Evolutionary conservation across 2,329 filamentous ascomycete species (phyloP).

Genomic region (Mollisia scopiformis): DNA sequence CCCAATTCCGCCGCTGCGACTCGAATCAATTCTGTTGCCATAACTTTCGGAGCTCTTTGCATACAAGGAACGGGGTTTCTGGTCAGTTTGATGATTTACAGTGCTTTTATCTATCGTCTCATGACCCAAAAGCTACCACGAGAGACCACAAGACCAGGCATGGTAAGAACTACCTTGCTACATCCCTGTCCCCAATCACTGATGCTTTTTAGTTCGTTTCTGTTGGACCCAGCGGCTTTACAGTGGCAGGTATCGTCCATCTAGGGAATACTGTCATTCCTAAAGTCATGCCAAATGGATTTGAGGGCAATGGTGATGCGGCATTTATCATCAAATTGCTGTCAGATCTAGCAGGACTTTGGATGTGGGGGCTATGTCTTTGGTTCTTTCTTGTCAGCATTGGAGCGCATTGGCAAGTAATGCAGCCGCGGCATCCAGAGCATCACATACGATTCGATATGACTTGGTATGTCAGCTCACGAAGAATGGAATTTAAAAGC

Average conservation of each 20-base stretch:
- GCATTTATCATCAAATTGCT: slow-evolving; percentile 50
- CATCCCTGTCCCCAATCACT: neutral
- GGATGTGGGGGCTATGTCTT: slow-evolving; percentile 81
- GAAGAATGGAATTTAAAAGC: slow-evolving; percentile 17
- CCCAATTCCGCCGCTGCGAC: slow-evolving; percentile 38
- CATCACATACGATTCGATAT: slow-evolving; percentile 73
- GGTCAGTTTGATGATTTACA: slow-evolving; percentile 76
- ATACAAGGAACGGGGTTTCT: slow-evolving; percentile 59
- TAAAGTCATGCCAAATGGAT: slow-evolving; percentile 47
- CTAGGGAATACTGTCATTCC: slow-evolving; percentile 25
- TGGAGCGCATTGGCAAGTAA: slow-evolving; percentile 73
- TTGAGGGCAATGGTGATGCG: slow-evolving; percentile 46
- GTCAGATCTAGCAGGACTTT: slow-evolving; percentile 68
- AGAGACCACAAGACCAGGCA: slow-evolving; percentile 76
- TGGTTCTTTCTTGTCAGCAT: slow-evolving; percentile 85
- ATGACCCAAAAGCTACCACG: slow-evolving; percentile 86
- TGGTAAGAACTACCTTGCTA: slow-evolving; percentile 44
- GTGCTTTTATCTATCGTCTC: slow-evolving; percentile 81
- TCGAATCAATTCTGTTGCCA: slow-evolving; percentile 46
- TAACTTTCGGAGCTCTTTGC: slow-evolving; percentile 52
- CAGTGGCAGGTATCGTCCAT: slow-evolving; percentile 58
- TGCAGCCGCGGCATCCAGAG: slow-evolving; percentile 49
- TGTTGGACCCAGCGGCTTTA: slow-evolving; percentile 69
- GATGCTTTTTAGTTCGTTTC: slow-evolving; percentile 65
- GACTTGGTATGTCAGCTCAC: slow-evolving; percentile 68